A percentile compares a stretch with the other conserved stretches of the same genome.
Conservation (phyloP, 1,139 yeast genomes). For the Yamadazyma trypodendri region DNA sequence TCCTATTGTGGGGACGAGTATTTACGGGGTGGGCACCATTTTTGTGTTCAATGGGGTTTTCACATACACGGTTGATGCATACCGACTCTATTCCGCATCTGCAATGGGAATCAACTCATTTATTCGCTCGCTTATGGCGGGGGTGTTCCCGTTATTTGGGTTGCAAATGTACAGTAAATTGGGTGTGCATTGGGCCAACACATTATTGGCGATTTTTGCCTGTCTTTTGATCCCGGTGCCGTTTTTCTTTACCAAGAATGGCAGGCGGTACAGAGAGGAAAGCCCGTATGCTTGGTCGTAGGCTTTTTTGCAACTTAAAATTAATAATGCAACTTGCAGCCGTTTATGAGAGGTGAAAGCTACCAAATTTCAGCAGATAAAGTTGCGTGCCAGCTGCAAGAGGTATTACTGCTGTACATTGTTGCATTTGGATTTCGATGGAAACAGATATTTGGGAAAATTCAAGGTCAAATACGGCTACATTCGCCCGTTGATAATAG, state of each 20-base stretch:
- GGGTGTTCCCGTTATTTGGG: constrained; percentile 40
- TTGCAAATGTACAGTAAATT: constrained; percentile 33
- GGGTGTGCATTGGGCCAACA: constrained; percentile 44
- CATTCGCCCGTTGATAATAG: too few relatives aligned
- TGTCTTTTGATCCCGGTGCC: constrained; percentile 37
- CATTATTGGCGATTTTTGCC: constrained; percentile 35
- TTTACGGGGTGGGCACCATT: constrained; percentile 38
- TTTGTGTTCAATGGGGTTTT: constrained; percentile 42
- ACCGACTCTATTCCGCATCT: constrained; percentile 39
- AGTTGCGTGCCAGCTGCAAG: too few relatives aligned
- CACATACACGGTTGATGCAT: constrained; percentile 41
- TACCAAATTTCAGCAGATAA: too few relatives aligned
- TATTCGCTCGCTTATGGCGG: constrained; percentile 37
- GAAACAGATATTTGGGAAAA: too few relatives aligned
- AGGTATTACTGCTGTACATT: too few relatives aligned
- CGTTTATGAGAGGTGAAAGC: too few relatives aligned
- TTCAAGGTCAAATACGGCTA: too few relatives aligned
- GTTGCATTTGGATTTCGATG: constrained; percentile 7
- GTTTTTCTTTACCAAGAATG: constrained; percentile 33
- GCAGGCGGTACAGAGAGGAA: constrained; percentile 27
- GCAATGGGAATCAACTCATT: constrained; percentile 43
- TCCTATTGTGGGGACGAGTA: constrained; percentile 37
- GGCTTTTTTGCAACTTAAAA: too few relatives aligned
- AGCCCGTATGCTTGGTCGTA: constrained; percentile 26
- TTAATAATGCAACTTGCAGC: too few relatives aligned